Percentiles rank a stretch among this genome's conserved stretches.
These are phyloP conservation scores for Fusarium keratoplasticum DNA, from an alignment of 2,329 filamentous ascomycete genomes.

Conservation along the genomic window DNA sequence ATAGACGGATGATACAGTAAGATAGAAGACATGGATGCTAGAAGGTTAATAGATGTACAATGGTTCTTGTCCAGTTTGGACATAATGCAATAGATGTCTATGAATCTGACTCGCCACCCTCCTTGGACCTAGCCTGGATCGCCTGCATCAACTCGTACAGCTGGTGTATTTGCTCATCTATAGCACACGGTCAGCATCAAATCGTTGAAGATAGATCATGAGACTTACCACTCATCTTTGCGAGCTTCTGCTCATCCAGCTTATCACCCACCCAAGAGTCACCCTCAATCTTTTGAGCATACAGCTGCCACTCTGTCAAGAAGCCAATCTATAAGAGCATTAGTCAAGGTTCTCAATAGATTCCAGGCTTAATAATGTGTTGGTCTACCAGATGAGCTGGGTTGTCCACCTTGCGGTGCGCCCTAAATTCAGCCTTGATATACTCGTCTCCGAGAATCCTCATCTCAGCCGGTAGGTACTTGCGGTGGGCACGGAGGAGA, in stretches of 20 bases:
- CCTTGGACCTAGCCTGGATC: conserved; percentile 63
- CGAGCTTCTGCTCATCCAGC: conserved; percentile 84
- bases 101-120: conserved; percentile 43
- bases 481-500: conserved; percentile 86
- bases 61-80: conserved; percentile 26
- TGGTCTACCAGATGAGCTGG: conserved; percentile 84
- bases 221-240: conserved; percentile 89
- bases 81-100: conserved; percentile 24
- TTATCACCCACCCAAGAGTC: conserved; percentile 86
- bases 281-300: conserved; percentile 92
- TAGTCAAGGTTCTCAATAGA: conserved; percentile 5
- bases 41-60: conserved; percentile 22
- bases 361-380: neutral
- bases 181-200: conserved; percentile 7
- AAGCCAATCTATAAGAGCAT: conserved; percentile 80
- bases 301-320: conserved; percentile 94
- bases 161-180: conserved; percentile 93
- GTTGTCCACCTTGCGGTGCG: conserved; percentile 86
- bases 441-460: conserved; percentile 91
- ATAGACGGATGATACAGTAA: conserved; percentile 31
- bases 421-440: conserved; percentile 90
- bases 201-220: neutral
- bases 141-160: conserved; percentile 94
- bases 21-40: conserved; percentile 4
- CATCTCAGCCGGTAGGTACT: conserved; percentile 78